Base-by-base conservation (phyloP, 1,284 basidiomycete species). In the Pascua sp. region DNA sequence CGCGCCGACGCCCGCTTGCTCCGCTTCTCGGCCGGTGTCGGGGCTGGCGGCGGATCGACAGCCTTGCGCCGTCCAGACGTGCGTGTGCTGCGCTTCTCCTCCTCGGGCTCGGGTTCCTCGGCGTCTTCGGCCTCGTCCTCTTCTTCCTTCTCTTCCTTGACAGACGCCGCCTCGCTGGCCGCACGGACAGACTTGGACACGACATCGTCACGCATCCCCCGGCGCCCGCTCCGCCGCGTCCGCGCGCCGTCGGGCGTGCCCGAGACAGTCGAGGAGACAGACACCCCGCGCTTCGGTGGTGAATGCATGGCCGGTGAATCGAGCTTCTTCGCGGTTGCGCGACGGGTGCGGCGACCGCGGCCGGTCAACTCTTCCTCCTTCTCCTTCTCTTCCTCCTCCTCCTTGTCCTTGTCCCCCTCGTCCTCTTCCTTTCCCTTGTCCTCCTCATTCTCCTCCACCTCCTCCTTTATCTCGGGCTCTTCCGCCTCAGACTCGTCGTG, bases 171-270 rank as follows among this genome's bases (percentile, higher is more conserved):
- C 4, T 62, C 64, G 47, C 60, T 62, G 16, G 69, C 66, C 10
- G 65, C 71, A 9, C 68, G 63, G 8, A 67, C 68, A 24, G 62
- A 53, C 49, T 69, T 73, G 15, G 65, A 57, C 2, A 69, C 67
- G 3, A 73, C 62, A n/a, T 69, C 68, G 51, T 71, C 69, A n/a
- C 69, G 51, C 63, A 70, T 66, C 8, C 58, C 61, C 42, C 63
- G 59, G 12, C 57, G 62, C 40, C 32, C 65, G 44, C 47, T 63
- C 55, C 66, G 48, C 40, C 59, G 16, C 13, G 55, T 51, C 8
- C 52, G 47, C 5, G 47, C 50, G 9, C 49, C 50, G 15, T 57
- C 51, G 8, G 68, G 64, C 5, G 67, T 62, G 0, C 64, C 67
- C 0, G 71, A 69, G 0, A 61, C 62, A 0, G 64, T 62, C 0